phyloP scores from a whole-genome alignment of 2,329 filamentous ascomycete species.

The Cladorrhinum sp. region DNA sequence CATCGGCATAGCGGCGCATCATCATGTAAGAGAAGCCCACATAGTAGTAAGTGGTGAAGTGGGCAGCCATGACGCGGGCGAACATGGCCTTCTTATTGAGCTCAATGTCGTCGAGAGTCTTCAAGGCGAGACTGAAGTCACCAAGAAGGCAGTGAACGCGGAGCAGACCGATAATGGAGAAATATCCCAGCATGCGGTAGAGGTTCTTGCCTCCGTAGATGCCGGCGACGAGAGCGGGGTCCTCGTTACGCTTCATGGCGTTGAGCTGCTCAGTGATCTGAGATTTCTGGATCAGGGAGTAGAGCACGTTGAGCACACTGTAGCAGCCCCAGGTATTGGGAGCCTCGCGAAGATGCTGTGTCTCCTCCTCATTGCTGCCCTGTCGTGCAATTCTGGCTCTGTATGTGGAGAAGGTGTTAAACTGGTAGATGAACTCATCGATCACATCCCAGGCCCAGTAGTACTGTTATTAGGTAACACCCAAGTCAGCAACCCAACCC shows the following conservation, averaged over 20 bases:
- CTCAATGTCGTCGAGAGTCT: constrained; percentile 99
- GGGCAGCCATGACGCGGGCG: constrained; percentile 96
- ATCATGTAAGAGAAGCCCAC: constrained; percentile 99
- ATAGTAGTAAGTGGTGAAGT: constrained; percentile 99
- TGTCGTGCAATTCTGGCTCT: constrained; percentile 83
- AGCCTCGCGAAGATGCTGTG: constrained; percentile 87
- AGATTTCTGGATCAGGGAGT: constrained; percentile 96
- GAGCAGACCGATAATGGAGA: constrained; percentile 96
- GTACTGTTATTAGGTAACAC: constrained; percentile 57
- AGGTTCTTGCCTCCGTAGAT: constrained; percentile 93
- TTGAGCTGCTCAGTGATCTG: constrained; percentile 97
- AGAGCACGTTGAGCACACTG: constrained; percentile 97
- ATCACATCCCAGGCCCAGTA: constrained; percentile 99
- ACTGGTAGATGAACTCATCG: constrained; percentile 99
- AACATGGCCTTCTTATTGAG: constrained; percentile 99
- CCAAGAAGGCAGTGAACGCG: constrained; percentile 94
- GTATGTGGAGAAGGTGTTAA: constrained; percentile 99
- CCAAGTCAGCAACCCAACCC: constrained; percentile 22
- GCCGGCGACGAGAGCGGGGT: constrained; percentile 80
- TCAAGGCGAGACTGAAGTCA: constrained; percentile 96
- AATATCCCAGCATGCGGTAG: constrained; percentile 98
- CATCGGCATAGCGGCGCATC: constrained; percentile 99
- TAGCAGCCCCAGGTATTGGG: constrained; percentile 99
- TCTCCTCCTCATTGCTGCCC: constrained; percentile 85
- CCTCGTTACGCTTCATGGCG: constrained; percentile 91